A percentile compares a stretch with the other conserved stretches of the same genome.
Conservation (phyloP, 306 rosid species). For the Quercus glauca region DNA sequence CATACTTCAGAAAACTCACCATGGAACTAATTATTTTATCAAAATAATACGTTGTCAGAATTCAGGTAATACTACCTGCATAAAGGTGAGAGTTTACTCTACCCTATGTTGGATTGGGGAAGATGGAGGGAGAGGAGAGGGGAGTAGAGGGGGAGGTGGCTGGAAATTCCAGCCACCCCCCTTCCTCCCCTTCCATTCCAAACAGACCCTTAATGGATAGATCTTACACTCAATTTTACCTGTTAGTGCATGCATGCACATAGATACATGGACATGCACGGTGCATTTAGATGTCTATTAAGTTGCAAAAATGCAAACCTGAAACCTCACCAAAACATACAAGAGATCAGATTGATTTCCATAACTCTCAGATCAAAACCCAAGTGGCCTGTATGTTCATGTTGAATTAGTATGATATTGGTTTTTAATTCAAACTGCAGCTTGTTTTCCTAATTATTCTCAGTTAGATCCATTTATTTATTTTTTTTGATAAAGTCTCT, state of each 20-base stretch:
- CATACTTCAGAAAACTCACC: background rate
- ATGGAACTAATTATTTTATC: background rate
- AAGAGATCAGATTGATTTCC: background rate
- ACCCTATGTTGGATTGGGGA: no score
- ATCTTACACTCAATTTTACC: background rate
- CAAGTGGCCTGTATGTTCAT: background rate
- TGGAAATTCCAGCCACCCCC: no score
- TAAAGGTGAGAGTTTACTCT: background rate
- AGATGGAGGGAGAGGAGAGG: no score
- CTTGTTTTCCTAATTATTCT: background rate
- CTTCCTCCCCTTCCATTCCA: no score
- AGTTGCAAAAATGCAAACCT: background rate
- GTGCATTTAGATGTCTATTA: background rate
- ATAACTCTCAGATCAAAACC: background rate
- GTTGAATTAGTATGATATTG: background rate
- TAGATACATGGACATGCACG: background rate
- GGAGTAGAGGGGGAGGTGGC: no score
- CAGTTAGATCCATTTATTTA: background rate
- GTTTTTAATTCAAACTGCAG: background rate
- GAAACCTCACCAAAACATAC: background rate
- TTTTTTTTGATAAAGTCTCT: slow-evolving; percentile 7
- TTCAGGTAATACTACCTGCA: background rate
- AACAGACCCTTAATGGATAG: background rate
- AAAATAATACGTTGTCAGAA: background rate
- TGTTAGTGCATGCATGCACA: background rate